Conservation (phyloP, 306 rosid genomes). For the Casuarina glauca region DNA sequence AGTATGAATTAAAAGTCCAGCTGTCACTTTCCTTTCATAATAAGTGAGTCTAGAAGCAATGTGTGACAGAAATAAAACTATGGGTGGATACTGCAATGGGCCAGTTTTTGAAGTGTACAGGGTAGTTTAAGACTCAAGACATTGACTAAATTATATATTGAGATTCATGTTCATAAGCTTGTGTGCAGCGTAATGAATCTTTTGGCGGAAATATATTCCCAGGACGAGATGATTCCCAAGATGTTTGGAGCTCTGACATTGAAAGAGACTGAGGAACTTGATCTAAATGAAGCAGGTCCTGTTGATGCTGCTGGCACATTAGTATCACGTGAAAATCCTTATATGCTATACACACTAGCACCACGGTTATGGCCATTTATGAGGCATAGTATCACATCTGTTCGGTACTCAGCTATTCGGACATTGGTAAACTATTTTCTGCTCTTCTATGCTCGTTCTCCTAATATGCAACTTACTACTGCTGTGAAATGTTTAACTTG, state of each 20-base stretch:
- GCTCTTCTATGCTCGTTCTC: not conserved
- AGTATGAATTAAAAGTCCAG: not conserved
- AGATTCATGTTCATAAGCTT: slow-evolving; percentile 9
- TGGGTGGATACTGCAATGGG: not conserved
- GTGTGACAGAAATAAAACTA: not conserved
- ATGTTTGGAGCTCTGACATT: slow-evolving; percentile 58
- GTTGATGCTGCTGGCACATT: slow-evolving; percentile 41
- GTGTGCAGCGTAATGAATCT: slow-evolving; percentile 97
- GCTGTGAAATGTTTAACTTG: not conserved
- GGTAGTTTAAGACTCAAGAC: not conserved
- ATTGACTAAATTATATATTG: slow-evolving; percentile 8
- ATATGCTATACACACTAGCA: slow-evolving; percentile 70
- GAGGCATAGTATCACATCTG: slow-evolving; percentile 93
- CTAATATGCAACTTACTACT: not conserved
- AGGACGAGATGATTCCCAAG: slow-evolving; percentile 82
- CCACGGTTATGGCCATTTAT: slow-evolving; percentile 98
- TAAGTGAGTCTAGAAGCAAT: not conserved
- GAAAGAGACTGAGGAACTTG: slow-evolving; percentile 46
- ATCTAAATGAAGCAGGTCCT: slow-evolving; percentile 52
- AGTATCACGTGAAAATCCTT: slow-evolving; percentile 62
- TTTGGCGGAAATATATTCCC: slow-evolving; percentile 96
- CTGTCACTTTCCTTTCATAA: not conserved
- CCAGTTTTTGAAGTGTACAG: slow-evolving; percentile 5
- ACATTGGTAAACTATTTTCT: slow-evolving; percentile 68
- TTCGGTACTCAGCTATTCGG: slow-evolving; percentile 87